phyloP scores from a whole-genome alignment of 208 protist genomes.

The Leishmania guyanensis region DNA sequence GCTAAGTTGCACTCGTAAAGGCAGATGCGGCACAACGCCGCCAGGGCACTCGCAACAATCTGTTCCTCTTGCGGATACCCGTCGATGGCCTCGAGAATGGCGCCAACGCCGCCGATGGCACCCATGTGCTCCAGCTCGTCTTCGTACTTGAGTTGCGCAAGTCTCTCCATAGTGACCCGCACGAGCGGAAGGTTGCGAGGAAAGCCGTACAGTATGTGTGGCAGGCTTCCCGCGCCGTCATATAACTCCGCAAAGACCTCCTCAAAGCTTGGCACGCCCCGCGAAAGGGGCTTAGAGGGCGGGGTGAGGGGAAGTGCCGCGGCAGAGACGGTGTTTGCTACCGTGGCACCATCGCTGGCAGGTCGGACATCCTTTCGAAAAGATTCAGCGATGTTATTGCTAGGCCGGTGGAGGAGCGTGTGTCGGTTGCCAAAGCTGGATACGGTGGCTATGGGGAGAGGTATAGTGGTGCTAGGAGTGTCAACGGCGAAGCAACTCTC shows the following conservation, averaged over 20 bases:
- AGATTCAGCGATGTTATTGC: background rate
- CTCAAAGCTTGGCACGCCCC: conserved; percentile 44
- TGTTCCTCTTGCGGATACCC: conserved; percentile 71
- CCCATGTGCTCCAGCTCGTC: conserved; percentile 44
- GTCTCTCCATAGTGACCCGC: conserved; percentile 50
- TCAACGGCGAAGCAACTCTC: background rate
- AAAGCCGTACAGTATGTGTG: conserved; percentile 78
- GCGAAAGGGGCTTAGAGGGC: conserved; percentile 30
- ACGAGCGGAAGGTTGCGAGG: conserved; percentile 55
- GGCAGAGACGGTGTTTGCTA: background rate
- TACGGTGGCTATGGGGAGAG: background rate
- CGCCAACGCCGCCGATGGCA: conserved; percentile 57
- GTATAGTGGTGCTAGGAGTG: background rate
- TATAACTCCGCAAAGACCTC: conserved; percentile 80
- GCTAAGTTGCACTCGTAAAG: conserved; percentile 58
- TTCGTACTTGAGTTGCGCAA: conserved; percentile 38
- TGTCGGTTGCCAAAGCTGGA: too few relatives aligned
- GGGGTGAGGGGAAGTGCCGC: conserved; percentile 8
- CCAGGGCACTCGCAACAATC: conserved; percentile 64
- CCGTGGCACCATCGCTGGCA: background rate
- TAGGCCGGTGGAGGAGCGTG: background rate
- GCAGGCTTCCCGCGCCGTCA: conserved; percentile 62
- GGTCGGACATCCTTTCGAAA: background rate
- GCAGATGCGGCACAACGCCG: conserved; percentile 64
- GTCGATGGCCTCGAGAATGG: conserved; percentile 83